Evolutionary conservation across 495 filamentous ascomycete genomes (phyloP), one percentile per base, ranked within the genome.

Genomic region (Hyaloscypha hepaticicola): DNA sequence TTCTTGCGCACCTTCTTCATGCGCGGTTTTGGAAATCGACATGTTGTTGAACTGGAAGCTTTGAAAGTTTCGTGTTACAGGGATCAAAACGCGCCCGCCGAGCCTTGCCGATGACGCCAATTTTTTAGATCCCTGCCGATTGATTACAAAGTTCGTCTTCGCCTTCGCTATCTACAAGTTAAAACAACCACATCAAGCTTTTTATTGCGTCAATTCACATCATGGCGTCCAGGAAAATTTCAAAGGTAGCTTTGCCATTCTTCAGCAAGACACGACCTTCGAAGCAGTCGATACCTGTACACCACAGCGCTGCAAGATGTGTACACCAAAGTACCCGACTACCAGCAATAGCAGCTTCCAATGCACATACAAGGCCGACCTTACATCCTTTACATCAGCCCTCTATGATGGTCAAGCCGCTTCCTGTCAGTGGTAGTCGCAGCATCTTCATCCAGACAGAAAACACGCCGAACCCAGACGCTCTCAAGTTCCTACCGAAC

Each of bases 371-470:
- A 59, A 74, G 82, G 67, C 81, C 82, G 19, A 79, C 75, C 25
- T 67, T 83, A 70, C 79, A 74, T 38, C 77, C 79, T n/a, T 64
- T 77, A 34, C 79, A 82, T 58, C 80, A 81, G 63, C 77, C 79
- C 22, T 70, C 72, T 66, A 55, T 60, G 24, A 67, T 74, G 29
- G 68, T 74, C 34, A 70, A 70, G 26, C 69, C 68, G 16, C 51
- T 63, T 51, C 66, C 73, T 26, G 55, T 69, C 5, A 72, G 67
- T 53, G 78, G 81, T 61, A 81, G 79, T 64, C 90, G 95, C 38
- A 92, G 88, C 14, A 94, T 98, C 73, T 99, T 97, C 80, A 99
- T 99, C 68, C 95, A 97, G 78, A 99, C 95, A 1, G 95, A 96
- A 63, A 83, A 80, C 55, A 99, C 96, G 9, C 96, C 95, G 16